Evolutionary conservation across 441 rosid species (phyloP).

Genomic region (Gossypium trilobum): DNA sequence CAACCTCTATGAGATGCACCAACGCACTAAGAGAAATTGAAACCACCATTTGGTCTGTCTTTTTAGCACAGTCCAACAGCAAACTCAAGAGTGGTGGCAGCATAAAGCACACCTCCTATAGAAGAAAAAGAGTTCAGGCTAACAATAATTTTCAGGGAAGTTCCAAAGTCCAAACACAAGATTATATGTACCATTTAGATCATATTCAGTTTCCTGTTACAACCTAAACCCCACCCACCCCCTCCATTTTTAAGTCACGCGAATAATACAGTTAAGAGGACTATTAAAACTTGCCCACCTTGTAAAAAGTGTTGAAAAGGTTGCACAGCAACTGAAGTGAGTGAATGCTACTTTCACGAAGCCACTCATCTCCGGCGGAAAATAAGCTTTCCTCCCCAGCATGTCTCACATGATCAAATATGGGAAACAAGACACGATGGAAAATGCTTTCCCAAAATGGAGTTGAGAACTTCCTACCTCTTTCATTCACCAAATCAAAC

Average conservation of each 20-base stretch:
- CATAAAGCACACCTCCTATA: slow-evolving; percentile 97
- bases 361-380: slow-evolving; percentile 75
- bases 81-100: slow-evolving; percentile 88
- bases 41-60: slow-evolving; percentile 90
- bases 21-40: slow-evolving; percentile 92
- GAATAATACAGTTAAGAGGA: not conserved
- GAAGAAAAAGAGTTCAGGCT: not conserved
- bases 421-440: slow-evolving; percentile 93
- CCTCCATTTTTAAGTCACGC: not conserved
- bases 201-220: not conserved
- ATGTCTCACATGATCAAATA: slow-evolving; percentile 92
- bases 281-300: slow-evolving; percentile 41
- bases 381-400: slow-evolving; percentile 73
- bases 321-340: slow-evolving; percentile 96
- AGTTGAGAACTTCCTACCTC: slow-evolving; percentile 88
- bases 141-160: not conserved
- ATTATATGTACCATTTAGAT: not conserved
- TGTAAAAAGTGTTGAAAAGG: slow-evolving; percentile 95
- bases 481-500: slow-evolving; percentile 94
- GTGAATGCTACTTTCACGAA: slow-evolving; percentile 95
- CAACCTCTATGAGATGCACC: slow-evolving; percentile 96
- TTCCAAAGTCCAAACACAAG: not conserved
- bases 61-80: slow-evolving; percentile 96
- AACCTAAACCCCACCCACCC: not conserved
- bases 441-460: slow-evolving; percentile 98